Evolutionary conservation across 2,329 filamentous ascomycete species (phyloP).

Genomic region (Alternaria burnsii): DNA sequence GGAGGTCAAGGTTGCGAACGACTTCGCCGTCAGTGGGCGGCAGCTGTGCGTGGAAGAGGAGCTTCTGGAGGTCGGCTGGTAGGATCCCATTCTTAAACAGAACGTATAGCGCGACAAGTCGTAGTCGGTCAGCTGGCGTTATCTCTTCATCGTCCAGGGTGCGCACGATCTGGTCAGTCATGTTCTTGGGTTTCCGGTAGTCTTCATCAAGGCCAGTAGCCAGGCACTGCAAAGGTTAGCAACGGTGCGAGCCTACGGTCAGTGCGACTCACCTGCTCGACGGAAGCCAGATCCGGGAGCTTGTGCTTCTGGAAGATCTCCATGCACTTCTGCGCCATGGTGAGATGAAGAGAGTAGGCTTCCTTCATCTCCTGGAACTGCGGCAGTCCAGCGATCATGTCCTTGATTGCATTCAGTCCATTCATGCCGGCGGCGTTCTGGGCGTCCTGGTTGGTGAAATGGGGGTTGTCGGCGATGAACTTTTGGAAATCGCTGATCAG

Average conservation of each 20-base stretch:
- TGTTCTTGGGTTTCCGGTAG: slow-evolving; percentile 86
- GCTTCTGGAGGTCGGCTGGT: slow-evolving; percentile 80
- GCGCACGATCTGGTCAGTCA: slow-evolving; percentile 84
- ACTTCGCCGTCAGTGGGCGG: slow-evolving; percentile 76
- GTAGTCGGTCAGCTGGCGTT: slow-evolving; percentile 75
- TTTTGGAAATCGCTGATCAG: slow-evolving; percentile 91
- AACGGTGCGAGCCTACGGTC: neutral
- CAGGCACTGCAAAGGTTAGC: slow-evolving; percentile 63
- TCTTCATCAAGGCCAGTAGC: slow-evolving; percentile 95
- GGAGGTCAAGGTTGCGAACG: slow-evolving; percentile 78
- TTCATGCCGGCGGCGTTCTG: slow-evolving; percentile 79
- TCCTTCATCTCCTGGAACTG: slow-evolving; percentile 97
- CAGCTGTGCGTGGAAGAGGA: slow-evolving; percentile 83
- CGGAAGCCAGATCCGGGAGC: slow-evolving; percentile 82
- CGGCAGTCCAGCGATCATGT: slow-evolving; percentile 94
- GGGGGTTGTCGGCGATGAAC: slow-evolving; percentile 89
- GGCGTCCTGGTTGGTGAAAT: slow-evolving; percentile 80
- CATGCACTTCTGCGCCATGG: slow-evolving; percentile 98
- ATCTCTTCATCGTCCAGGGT: slow-evolving; percentile 87
- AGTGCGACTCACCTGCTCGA: slow-evolving; percentile 73
- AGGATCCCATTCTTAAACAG: slow-evolving; percentile 88
- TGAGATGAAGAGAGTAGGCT: slow-evolving; percentile 90
- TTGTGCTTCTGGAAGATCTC: slow-evolving; percentile 87
- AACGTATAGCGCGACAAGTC: slow-evolving; percentile 84
- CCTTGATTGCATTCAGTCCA: slow-evolving; percentile 89